Percentiles rank a stretch among this genome's conserved stretches.
Conservation (phyloP, 1,139 yeast genomes). For the Hanseniaspora uvarum region DNA sequence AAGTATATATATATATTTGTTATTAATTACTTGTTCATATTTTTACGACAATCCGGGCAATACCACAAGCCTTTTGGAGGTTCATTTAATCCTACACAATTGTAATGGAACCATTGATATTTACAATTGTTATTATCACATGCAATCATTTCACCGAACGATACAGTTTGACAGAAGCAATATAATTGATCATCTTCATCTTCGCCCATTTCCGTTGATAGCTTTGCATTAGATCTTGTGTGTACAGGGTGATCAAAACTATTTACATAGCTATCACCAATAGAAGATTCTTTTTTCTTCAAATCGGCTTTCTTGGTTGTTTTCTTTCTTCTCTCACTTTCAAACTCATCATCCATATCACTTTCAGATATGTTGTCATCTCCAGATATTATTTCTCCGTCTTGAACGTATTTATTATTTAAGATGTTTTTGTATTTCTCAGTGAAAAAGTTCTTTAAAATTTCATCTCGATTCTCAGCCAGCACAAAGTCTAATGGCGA, state of each 20-base stretch:
- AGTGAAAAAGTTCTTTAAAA: conserved; percentile 4
- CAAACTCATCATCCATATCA: neutral
- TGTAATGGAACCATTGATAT: conserved; percentile 69
- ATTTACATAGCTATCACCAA: conserved; percentile 29
- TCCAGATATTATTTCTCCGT: conserved; percentile 21
- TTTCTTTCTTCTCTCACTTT: neutral
- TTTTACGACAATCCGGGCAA: conserved; percentile 48
- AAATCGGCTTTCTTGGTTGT: neutral
- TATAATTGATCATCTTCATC: conserved; percentile 41
- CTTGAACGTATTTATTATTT: conserved; percentile 9
- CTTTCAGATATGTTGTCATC: conserved; percentile 1
- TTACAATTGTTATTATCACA: conserved; percentile 65
- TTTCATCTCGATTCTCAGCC: conserved; percentile 11
- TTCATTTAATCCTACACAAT: conserved; percentile 57
- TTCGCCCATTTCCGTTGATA: conserved; percentile 28
- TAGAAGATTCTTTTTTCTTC: neutral
- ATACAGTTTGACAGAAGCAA: conserved; percentile 59
- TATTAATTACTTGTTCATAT: neutral
- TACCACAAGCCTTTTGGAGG: conserved; percentile 69
- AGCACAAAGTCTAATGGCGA: conserved; percentile 40
- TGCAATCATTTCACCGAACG: conserved; percentile 71
- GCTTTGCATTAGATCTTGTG: neutral
- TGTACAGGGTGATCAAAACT: neutral
- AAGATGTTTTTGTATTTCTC: conserved; percentile 12
- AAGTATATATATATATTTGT: neutral